phyloP scores from a whole-genome alignment of 2,329 filamentous ascomycete species.

The Cephalotrichum gorgonifer region DNA sequence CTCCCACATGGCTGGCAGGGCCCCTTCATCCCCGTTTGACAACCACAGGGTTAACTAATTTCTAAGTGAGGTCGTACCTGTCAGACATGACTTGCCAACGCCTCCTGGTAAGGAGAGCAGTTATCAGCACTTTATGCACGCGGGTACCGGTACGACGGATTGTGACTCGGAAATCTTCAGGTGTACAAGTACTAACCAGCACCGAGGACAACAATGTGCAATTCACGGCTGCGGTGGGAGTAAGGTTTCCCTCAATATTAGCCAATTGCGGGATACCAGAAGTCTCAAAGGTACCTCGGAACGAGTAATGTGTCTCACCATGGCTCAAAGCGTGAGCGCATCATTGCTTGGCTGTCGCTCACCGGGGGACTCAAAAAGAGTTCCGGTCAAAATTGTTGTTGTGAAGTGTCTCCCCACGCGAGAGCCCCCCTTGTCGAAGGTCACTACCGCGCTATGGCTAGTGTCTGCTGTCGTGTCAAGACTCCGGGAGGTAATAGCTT shows the following conservation, averaged over 20 bases:
- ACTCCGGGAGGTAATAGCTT: no score
- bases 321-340: conserved; percentile 1
- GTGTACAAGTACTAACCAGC: conserved; percentile 46
- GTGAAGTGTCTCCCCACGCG: not conserved
- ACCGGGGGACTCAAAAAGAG: not conserved
- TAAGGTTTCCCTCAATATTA: not conserved
- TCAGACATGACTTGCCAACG: conserved; percentile 11
- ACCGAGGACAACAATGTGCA: conserved; percentile 73
- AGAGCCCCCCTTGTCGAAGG: not conserved
- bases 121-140: conserved; percentile 6
- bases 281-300: not conserved
- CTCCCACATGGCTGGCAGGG: no score
- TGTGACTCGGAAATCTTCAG: conserved; percentile 5
- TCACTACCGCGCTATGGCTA: not conserved
- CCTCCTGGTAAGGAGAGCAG: conserved; percentile 7
- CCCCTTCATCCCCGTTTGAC: no score
- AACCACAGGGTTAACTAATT: not conserved
- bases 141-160: conserved; percentile 5
- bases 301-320: not conserved
- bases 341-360: not conserved
- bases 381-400: not conserved
- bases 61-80: conserved; percentile 7
- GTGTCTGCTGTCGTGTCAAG: no score
- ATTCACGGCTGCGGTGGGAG: conserved; percentile 51
- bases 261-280: not conserved